phyloP scores from a whole-genome alignment of 148 eudicot genomes.

The Tetragonia tetragonoides region DNA sequence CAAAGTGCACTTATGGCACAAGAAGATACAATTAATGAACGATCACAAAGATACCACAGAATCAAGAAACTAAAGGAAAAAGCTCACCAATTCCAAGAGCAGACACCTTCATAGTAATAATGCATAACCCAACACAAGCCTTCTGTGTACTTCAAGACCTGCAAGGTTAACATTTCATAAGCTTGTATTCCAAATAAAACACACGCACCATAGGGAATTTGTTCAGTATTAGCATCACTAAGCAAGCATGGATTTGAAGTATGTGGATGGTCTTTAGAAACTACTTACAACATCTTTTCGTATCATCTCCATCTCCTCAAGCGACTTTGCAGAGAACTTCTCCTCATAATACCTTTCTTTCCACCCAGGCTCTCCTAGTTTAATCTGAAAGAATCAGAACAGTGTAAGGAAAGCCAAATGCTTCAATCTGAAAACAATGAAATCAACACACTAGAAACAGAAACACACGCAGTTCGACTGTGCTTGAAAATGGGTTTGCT shows the following conservation, averaged over 20 bases:
- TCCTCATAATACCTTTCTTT: conserved; percentile 94
- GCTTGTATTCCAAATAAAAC: conserved; percentile 4
- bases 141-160: conserved; percentile 83
- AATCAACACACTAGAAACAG: background rate
- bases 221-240: background rate
- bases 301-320: conserved; percentile 70
- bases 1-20: background rate
- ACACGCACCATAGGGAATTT: background rate
- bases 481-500: background rate
- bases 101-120: conserved; percentile 97
- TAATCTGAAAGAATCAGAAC: conserved; percentile 42
- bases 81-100: conserved; percentile 92
- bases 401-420: background rate
- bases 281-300: conserved; percentile 85
- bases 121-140: conserved; percentile 99
- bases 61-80: background rate
- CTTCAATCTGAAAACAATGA: background rate
- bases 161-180: conserved; percentile 19
- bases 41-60: background rate
- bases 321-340: conserved; percentile 68
- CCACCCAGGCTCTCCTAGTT: conserved; percentile 93
- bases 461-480: background rate
- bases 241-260: background rate
- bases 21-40: background rate
- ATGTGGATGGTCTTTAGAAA: background rate